These are phyloP conservation scores for Tremella mesenterica DNA, from an alignment of 768 basidiomycete genomes.

Conservation along the genomic window DNA sequence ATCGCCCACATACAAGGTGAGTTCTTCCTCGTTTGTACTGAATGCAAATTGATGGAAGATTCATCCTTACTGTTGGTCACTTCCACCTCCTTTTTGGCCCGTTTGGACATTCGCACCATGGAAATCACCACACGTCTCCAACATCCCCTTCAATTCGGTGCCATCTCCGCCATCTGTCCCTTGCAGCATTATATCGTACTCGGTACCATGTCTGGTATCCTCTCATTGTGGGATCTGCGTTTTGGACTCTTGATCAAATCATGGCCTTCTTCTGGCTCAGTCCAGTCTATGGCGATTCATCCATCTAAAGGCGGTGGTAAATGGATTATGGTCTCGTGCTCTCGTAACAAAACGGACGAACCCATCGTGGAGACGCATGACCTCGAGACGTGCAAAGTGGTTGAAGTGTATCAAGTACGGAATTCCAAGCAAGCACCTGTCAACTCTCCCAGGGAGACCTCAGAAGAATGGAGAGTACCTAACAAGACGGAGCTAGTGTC, in stretches of 20 bases:
- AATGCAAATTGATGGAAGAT: constrained; percentile 44
- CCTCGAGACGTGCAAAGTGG: constrained; percentile 66
- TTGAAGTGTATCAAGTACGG: constrained; percentile 65
- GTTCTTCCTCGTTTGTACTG: neutral
- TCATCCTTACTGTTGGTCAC: constrained; percentile 82
- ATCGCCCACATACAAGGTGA: constrained; percentile 29
- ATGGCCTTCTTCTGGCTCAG: constrained; percentile 61
- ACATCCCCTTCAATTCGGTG: constrained; percentile 76
- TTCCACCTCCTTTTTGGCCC: constrained; percentile 62
- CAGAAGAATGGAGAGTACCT: constrained; percentile 8
- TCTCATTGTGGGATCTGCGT: constrained; percentile 89
- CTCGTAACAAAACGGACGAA: constrained; percentile 43
- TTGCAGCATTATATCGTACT: constrained; percentile 80
- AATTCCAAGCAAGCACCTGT: neutral
- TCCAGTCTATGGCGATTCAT: constrained; percentile 56
- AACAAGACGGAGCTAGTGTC: constrained; percentile 14
- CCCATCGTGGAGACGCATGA: constrained; percentile 83
- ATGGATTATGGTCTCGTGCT: constrained; percentile 80
- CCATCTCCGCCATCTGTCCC: constrained; percentile 73
- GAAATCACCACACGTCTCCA: constrained; percentile 64
- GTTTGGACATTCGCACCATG: constrained; percentile 81
- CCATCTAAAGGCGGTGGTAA: constrained; percentile 78
- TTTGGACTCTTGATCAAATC: constrained; percentile 82
- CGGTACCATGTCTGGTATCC: constrained; percentile 72
- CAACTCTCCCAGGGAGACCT: neutral